phyloP scores from a whole-genome alignment of 352 stramenopile species.

The Elongisporangium prolatum region DNA sequence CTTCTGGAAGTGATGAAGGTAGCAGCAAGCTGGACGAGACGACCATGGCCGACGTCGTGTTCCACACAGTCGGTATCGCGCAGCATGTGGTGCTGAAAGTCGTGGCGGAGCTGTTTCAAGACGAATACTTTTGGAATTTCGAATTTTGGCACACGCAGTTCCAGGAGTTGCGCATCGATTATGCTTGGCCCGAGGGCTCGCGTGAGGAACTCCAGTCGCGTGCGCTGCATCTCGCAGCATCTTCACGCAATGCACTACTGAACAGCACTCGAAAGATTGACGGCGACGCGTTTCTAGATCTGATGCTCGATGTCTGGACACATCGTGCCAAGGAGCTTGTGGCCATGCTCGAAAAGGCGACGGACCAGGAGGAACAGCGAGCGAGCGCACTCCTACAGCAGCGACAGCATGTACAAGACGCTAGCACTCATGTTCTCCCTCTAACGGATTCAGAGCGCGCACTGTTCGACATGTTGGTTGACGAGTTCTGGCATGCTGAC shows the following conservation, averaged over 20 bases:
- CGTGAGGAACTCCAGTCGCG: conserved; percentile 63
- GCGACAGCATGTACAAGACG: conserved; percentile 33
- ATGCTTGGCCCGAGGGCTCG: conserved; percentile 40
- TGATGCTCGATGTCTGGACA: conserved; percentile 63
- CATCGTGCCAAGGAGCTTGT: conserved; percentile 40
- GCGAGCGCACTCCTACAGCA: conserved; percentile 19
- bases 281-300: conserved; percentile 60
- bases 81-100: conserved; percentile 52
- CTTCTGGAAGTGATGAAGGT: conserved; percentile 4
- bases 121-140: conserved; percentile 80
- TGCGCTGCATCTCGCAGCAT: conserved; percentile 26
- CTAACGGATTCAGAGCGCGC: conserved; percentile 24
- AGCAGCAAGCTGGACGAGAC: conserved; percentile 14
- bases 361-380: conserved; percentile 43
- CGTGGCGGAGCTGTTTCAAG: conserved; percentile 59
- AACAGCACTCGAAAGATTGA: conserved; percentile 72
- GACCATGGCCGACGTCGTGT: conserved; percentile 46
- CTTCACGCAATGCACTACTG: conserved; percentile 45
- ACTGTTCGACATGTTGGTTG: conserved; percentile 51
- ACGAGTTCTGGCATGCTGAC: conserved; percentile 67
- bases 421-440: conserved; percentile 32
- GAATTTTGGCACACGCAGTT: conserved; percentile 63
- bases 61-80: conserved; percentile 62
- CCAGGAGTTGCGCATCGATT: conserved; percentile 49
- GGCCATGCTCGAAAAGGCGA: conserved; percentile 49